Percentiles rank a stretch among this genome's conserved stretches.
phyloP scores from a whole-genome alignment of 139 green algal genomes.

The Nannochloris sp. region DNA sequence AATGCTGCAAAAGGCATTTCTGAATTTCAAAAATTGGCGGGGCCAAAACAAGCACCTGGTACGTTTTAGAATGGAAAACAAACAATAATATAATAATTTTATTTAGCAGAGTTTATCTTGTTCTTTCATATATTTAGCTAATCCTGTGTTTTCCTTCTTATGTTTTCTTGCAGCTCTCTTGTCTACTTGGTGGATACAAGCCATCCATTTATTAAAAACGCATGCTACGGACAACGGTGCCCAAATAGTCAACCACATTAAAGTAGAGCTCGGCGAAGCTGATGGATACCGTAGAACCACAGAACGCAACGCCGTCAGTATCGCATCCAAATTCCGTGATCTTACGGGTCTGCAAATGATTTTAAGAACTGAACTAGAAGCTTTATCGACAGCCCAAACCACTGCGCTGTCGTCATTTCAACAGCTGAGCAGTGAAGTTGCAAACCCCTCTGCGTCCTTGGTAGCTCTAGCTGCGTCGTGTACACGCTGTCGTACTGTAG shows the following conservation, averaged over 20 bases:
- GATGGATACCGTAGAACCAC: conserved; percentile 7
- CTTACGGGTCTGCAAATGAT: conserved; percentile 50
- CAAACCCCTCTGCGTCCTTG: background rate
- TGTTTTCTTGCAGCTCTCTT: conserved; percentile 11
- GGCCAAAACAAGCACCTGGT: too few species aligned
- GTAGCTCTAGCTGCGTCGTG: conserved; percentile 35
- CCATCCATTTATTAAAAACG: conserved; percentile 4
- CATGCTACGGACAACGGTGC: background rate
- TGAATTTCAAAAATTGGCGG: background rate
- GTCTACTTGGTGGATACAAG: conserved; percentile 11
- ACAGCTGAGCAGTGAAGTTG: background rate
- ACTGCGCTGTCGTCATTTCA: background rate
- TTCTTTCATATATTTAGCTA: too few species aligned
- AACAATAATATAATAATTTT: too few species aligned
- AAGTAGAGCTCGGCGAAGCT: conserved; percentile 12
- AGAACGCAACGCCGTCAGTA: conserved; percentile 38
- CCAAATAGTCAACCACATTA: conserved; percentile 12
- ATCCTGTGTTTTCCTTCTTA: too few species aligned
- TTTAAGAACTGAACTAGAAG: conserved; percentile 37
- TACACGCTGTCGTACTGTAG: conserved; percentile 36
- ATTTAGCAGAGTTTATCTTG: too few species aligned
- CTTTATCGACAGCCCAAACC: background rate
- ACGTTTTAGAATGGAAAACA: too few species aligned
- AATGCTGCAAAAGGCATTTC: background rate
- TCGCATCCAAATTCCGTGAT: conserved; percentile 44